Conservation (phyloP, 805 yeast genomes). For the Candida endomychidarum region DNA sequence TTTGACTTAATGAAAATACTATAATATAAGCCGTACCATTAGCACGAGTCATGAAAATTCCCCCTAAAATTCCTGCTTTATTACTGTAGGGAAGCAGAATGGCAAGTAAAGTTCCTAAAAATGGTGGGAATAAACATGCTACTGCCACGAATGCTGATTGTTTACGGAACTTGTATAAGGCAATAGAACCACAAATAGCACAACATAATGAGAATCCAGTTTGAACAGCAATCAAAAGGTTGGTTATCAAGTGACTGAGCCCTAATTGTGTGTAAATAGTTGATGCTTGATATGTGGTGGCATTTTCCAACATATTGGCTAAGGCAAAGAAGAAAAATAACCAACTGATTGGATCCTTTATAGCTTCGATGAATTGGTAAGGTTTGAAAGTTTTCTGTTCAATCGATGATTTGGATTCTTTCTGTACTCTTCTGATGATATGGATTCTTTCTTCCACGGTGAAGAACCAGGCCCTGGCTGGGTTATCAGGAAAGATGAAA, state of each 20-base stretch:
- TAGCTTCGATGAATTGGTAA: conserved; percentile 49
- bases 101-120: conserved; percentile 47
- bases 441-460: conserved; percentile 49
- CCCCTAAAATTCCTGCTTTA: conserved; percentile 42
- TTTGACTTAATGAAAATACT: conserved; percentile 27
- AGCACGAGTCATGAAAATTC: conserved; percentile 46
- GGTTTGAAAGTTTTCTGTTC: conserved; percentile 48
- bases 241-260: conserved; percentile 41
- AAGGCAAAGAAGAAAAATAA: conserved; percentile 33
- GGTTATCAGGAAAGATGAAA: conserved; percentile 55
- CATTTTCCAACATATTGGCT: conserved; percentile 51
- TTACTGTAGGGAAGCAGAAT: conserved; percentile 45
- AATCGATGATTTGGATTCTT: conserved; percentile 28
- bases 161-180: conserved; percentile 23
- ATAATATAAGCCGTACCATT: conserved; percentile 35
- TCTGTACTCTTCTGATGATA: conserved; percentile 42
- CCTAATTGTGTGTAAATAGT: conserved; percentile 45
- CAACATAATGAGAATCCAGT: conserved; percentile 55
- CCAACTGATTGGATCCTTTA: conserved; percentile 41
- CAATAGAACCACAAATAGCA: conserved; percentile 39
- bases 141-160: conserved; percentile 41
- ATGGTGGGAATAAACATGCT: conserved; percentile 40
- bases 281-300: conserved; percentile 53
- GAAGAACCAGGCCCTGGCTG: conserved; percentile 50
- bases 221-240: conserved; percentile 40